Evolutionary conservation across 371 early-diverging fungal genomes (phyloP), one percentile per base, ranked within the genome.

Genomic region (Syncephalis plumigaleata): DNA sequence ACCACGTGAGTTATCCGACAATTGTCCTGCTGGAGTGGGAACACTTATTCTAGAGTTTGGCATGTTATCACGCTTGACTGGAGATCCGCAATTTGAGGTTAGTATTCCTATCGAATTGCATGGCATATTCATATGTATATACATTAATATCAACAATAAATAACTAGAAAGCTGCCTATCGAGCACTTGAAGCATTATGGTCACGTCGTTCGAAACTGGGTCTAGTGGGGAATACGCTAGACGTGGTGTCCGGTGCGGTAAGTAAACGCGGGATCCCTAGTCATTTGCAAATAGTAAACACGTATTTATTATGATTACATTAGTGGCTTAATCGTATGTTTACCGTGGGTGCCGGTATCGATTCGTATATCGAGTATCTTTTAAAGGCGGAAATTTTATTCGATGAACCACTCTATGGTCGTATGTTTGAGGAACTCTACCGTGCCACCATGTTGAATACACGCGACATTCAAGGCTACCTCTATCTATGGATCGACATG

Each of bases 1-100:
- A 0, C 52, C 55, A 5, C 59, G 64, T 2, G 91, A 89, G 49
- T 77, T 81, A 0, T 55, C 70, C 1, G 80, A 79, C 44, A 91
- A 92, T 7, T 93, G 92, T 57, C 73, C 87, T 0, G 97, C 97
- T 2, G 92, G 91, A 13, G 90, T 85, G 4, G 92, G 92, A 1
- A 86, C 89, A 21, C 63, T 96, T 39, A 39, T 93, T n/a, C 56
- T 96, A n/a, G 97, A 96, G 54, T 93, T 96, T 70, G 95, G 91
- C 16, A 71, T 79, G 0, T 60, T 96, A 18, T 86, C 87, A 48
- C 68, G 93, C n/a, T 63, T 94, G 24, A 87, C 87, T 0, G 79
- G 80, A 3, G 68, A 87, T 49, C 60, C 70, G 1, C 55, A 56
- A 16, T 93, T 81, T 58, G 92, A 94, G 66, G 71, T 67, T 67